Conservation (phyloP, 2,329 filamentous ascomycete genomes). For the Myriosclerotinia duriaeana region DNA sequence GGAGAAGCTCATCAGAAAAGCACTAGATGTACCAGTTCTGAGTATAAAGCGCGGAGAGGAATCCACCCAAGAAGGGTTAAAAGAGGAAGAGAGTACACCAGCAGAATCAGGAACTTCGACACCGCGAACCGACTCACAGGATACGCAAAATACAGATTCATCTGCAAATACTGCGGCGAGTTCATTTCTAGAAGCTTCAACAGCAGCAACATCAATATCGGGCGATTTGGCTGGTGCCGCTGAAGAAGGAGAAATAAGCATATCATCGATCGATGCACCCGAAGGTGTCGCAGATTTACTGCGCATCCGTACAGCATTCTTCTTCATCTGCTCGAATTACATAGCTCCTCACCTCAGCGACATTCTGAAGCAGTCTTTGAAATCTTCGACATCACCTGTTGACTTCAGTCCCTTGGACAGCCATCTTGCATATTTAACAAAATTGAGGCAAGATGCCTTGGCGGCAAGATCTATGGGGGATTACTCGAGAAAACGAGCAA, state of each 20-base stretch:
- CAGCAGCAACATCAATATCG: slow-evolving; percentile 42
- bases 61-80: slow-evolving; percentile 36
- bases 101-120: slow-evolving; percentile 36
- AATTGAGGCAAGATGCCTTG: slow-evolving; percentile 68
- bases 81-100: slow-evolving; percentile 33
- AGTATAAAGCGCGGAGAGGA: slow-evolving; percentile 61
- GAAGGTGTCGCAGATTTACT: slow-evolving; percentile 46
- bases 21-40: slow-evolving; percentile 73
- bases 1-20: slow-evolving; percentile 75
- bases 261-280: slow-evolving; percentile 36
- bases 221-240: slow-evolving; percentile 29
- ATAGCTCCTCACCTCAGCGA: slow-evolving; percentile 44
- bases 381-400: slow-evolving; percentile 43
- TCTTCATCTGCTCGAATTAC: slow-evolving; percentile 52
- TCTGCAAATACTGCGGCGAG: slow-evolving; percentile 41
- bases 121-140: slow-evolving; percentile 40
- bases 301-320: slow-evolving; percentile 49
- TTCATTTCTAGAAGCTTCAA: slow-evolving; percentile 44
- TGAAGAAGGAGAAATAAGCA: slow-evolving; percentile 31
- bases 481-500: slow-evolving; percentile 66
- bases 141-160: slow-evolving; percentile 38
- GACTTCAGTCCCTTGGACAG: slow-evolving; percentile 71
- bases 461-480: slow-evolving; percentile 67
- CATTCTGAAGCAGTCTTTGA: slow-evolving; percentile 43
- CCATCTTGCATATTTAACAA: slow-evolving; percentile 65